phyloP scores from a whole-genome alignment of 805 yeast species.

The fission yeast (Schizosaccharomyces pombe) region ASM294v3 CU329670.1:2280501-2281000 shows the following conservation, averaged over 20 bases:
- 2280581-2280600: neutral
- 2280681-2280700: neutral
- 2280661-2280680: neutral
- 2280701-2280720: neutral
- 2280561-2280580: neutral
- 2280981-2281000: neutral
- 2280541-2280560: neutral
- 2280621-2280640: neutral
- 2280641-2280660: neutral
- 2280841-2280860: no score
- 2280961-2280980: no score
- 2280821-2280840: no score
- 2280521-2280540: neutral
- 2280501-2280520: neutral
- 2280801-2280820: neutral
- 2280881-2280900: neutral
- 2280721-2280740: neutral
- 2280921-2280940: no score
- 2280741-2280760: neutral
- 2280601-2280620: neutral
- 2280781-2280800: neutral
- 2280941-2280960: no score
- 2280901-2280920: no score
- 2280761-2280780: neutral
- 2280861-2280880: neutral